phyloP scores from a whole-genome alignment of 2,329 filamentous ascomycete species.

The Epichloe bromicola region DNA sequence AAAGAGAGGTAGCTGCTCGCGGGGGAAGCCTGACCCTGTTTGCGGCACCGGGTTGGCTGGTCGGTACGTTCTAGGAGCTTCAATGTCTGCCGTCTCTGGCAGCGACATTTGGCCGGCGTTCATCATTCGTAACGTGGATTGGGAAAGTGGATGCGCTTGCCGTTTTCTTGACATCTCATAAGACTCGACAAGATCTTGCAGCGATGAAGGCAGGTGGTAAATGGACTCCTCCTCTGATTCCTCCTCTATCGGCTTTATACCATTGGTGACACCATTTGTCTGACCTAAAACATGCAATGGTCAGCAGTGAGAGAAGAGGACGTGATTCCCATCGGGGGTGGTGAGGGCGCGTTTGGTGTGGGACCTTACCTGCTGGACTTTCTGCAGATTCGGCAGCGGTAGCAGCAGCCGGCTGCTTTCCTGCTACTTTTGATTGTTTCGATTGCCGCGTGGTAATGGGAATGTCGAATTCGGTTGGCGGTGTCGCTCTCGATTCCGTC shows the following conservation, averaged over 20 bases:
- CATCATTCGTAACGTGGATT: conserved; percentile 61
- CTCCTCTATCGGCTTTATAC: conserved; percentile 32
- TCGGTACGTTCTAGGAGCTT: conserved; percentile 71
- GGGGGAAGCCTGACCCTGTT: conserved; percentile 73
- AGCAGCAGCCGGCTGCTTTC: conserved; percentile 28
- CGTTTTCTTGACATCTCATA: conserved; percentile 74
- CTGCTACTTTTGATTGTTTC: conserved; percentile 29
- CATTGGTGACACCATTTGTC: conserved; percentile 40
- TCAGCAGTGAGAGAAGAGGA: neutral
- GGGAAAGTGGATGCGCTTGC: conserved; percentile 45
- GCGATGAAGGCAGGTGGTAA: conserved; percentile 78
- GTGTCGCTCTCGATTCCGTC: conserved; percentile 7
- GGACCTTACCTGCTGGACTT: conserved; percentile 29
- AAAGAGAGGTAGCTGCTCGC: conserved; percentile 82
- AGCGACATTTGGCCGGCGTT: conserved; percentile 59
- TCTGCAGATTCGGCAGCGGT: conserved; percentile 28
- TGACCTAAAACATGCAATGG: conserved; percentile 16
- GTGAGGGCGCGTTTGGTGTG: neutral
- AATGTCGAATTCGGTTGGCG: conserved; percentile 12
- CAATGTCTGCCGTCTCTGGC: conserved; percentile 66
- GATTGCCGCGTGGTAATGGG: conserved; percentile 18
- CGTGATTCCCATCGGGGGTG: neutral
- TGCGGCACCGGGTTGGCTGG: conserved; percentile 66
- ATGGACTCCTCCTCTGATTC: conserved; percentile 60
- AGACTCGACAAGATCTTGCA: conserved; percentile 83